These are phyloP conservation scores for Suillus placidus DNA, from an alignment of 768 basidiomycete genomes.

Conservation along the genomic window DNA sequence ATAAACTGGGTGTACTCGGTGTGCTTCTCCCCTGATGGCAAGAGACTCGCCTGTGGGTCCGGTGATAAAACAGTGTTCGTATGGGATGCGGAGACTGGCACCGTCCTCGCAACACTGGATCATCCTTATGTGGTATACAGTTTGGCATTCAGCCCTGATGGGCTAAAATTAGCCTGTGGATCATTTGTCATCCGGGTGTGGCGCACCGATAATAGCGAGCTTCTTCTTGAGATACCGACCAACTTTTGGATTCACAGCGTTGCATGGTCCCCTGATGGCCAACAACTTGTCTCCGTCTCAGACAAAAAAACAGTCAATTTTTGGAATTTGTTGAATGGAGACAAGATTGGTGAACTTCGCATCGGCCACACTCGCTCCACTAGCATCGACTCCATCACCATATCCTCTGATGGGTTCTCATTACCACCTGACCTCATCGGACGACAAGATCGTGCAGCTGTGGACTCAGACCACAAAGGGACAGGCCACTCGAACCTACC, in stretches of 20 bases:
- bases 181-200: neutral
- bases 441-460: neutral
- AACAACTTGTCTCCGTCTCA: neutral
- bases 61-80: neutral
- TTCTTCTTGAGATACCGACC: neutral
- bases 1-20: neutral
- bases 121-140: fast-evolving
- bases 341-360: neutral
- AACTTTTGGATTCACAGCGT: neutral
- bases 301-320: neutral
- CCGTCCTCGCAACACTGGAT: neutral
- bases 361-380: neutral
- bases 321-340: neutral
- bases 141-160: neutral
- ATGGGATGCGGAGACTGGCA: neutral
- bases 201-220: neutral
- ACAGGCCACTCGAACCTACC: neutral
- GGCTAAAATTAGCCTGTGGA: neutral
- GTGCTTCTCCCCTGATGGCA: neutral
- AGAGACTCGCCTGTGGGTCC: neutral
- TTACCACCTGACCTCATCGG: neutral
- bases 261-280: neutral
- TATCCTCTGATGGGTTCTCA: neutral
- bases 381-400: neutral
- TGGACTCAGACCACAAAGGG: neutral